Evolutionary conservation across 805 yeast genomes (phyloP).

Genomic region (Priceomyces castillae): DNA sequence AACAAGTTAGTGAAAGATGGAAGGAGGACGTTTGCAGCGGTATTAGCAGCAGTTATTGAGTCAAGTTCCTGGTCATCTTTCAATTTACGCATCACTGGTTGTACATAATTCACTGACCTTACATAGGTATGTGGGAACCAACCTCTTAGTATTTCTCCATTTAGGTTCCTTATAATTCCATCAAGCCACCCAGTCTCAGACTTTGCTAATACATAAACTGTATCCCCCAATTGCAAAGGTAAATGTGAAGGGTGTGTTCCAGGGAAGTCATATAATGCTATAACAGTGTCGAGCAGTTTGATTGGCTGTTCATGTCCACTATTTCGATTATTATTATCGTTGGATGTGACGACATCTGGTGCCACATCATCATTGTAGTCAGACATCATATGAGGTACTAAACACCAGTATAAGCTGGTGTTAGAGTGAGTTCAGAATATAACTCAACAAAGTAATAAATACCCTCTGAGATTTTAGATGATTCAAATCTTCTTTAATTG

Average conservation of each 20-base stretch:
- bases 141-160: conserved; percentile 56
- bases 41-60: conserved; percentile 44
- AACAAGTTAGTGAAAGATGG: conserved; percentile 38
- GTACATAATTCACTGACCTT: conserved; percentile 43
- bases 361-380: conserved; percentile 35
- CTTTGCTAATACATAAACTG: conserved; percentile 65
- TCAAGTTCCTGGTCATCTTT: conserved; percentile 40
- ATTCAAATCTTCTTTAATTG: too few relatives aligned
- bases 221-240: conserved; percentile 60
- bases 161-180: conserved; percentile 47
- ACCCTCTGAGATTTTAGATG: too few relatives aligned
- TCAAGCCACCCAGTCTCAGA: conserved; percentile 84
- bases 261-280: conserved; percentile 55
- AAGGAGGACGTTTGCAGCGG: conserved; percentile 45
- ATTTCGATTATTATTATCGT: conserved; percentile 14
- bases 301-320: conserved; percentile 19
- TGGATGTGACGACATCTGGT: conserved; percentile 38
- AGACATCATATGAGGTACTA: not conserved
- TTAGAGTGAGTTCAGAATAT: too few relatives aligned
- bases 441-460: too few relatives aligned
- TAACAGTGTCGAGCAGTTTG: conserved; percentile 54
- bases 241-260: conserved; percentile 52
- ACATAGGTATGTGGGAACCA: conserved; percentile 81
- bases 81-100: conserved; percentile 37
- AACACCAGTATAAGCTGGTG: not conserved